Evolutionary conservation across 2,329 filamentous ascomycete species (phyloP).

Genomic region (Basipetospora chlamydospora): DNA sequence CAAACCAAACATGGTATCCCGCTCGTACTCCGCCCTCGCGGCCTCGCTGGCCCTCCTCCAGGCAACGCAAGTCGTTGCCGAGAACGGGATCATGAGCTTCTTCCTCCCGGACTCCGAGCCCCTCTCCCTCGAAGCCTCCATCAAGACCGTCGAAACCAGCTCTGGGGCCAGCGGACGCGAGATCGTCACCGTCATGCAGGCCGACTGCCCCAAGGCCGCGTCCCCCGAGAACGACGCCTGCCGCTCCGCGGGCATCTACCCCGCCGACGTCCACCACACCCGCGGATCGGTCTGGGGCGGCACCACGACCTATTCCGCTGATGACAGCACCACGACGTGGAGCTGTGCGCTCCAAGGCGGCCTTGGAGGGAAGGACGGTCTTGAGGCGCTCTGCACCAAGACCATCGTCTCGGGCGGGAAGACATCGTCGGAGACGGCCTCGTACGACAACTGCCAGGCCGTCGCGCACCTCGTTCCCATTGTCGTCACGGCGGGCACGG

Average conservation of each 20-base stretch:
- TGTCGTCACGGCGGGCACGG: constrained; percentile 8
- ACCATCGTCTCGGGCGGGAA: constrained; percentile 4
- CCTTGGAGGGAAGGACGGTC: neutral
- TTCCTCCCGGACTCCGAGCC: constrained; percentile 6
- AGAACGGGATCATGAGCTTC: too few relatives aligned
- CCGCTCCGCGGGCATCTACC: constrained; percentile 9
- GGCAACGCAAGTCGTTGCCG: too few relatives aligned
- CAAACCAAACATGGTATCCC: too few relatives aligned
- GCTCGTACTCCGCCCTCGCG: too few relatives aligned
- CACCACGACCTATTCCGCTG: constrained; percentile 8
- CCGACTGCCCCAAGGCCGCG: constrained; percentile 7
- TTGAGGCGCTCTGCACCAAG: constrained; percentile 5
- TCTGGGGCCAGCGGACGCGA: too few relatives aligned
- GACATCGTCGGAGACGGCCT: constrained; percentile 2
- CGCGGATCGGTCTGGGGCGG: constrained; percentile 9
- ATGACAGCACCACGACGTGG: constrained; percentile 10
- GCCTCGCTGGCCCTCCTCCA: too few relatives aligned
- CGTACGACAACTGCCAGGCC: constrained; percentile 7
- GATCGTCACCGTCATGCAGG: constrained; percentile 3
- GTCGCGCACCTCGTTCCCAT: constrained; percentile 7
- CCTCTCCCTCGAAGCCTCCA: constrained; percentile 8
- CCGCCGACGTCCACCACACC: constrained; percentile 9
- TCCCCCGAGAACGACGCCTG: constrained; percentile 10
- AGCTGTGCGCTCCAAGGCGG: constrained; percentile 5
- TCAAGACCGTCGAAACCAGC: constrained; percentile 3